A percentile compares a stretch with the other conserved stretches of the same genome.
phyloP scores from a whole-genome alignment of 306 rosid species.

The Alnus glutinosa region DNA sequence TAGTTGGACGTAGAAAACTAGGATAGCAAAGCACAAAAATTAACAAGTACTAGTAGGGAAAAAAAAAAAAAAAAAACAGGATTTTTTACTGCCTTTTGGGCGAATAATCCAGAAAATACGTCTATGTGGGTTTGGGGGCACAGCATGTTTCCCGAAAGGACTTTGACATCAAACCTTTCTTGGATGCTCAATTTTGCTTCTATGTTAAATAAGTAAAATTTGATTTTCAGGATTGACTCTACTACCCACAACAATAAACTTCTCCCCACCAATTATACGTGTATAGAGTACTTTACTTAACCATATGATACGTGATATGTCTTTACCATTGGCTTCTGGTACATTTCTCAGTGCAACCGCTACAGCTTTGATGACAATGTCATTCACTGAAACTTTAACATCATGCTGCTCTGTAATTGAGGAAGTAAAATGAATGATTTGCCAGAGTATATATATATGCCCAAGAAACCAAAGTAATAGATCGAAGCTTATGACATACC shows the following conservation, averaged over 20 bases:
- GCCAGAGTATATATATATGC: conserved; percentile 17
- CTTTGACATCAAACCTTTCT: background rate
- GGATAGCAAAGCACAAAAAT: background rate
- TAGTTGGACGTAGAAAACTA: background rate
- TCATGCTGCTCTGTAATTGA: conserved; percentile 74
- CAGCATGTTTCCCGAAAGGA: background rate
- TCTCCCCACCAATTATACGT: background rate
- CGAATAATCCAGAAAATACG: background rate
- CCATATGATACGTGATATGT: conserved; percentile 5
- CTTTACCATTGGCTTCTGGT: conserved; percentile 89
- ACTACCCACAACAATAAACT: background rate
- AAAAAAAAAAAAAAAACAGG: background rate
- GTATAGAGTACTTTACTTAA: background rate
- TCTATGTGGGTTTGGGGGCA: background rate
- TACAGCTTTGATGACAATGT: conserved; percentile 91
- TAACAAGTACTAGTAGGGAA: background rate
- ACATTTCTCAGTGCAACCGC: conserved; percentile 88
- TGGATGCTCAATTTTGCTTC: background rate
- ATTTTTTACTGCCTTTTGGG: background rate
- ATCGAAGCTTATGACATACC: conserved; percentile 47
- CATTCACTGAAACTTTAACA: conserved; percentile 96
- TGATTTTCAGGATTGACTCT: background rate
- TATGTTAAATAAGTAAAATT: background rate
- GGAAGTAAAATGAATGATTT: conserved; percentile 31
- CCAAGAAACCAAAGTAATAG: conserved; percentile 17